A percentile compares a stretch with the other conserved stretches of the same genome.
Conservation (phyloP, 371 early-diverging fungal genomes). For the Mortierella sp. region DNA sequence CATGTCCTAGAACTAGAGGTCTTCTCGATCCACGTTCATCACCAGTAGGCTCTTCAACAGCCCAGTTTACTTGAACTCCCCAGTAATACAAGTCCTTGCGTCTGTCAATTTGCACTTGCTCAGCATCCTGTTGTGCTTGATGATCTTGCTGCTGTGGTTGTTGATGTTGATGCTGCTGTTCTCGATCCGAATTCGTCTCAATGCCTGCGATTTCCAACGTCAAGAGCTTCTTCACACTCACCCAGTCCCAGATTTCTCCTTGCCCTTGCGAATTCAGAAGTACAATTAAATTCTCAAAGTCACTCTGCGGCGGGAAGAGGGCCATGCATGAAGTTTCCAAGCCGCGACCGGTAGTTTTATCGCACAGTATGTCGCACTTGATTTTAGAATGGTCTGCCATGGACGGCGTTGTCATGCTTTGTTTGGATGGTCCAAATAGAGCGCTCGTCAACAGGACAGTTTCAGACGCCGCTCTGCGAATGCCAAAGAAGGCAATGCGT, state of each 20-base stretch:
- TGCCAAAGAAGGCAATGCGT: conserved; percentile 28
- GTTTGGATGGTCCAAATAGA: conserved; percentile 1
- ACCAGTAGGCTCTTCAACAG: conserved; percentile 16
- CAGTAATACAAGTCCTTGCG: conserved; percentile 28
- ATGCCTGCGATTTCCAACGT: neutral
- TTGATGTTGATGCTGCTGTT: neutral
- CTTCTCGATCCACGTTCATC: neutral
- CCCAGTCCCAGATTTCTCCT: conserved; percentile 44
- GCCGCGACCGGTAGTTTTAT: neutral
- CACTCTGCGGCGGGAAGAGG: conserved; percentile 25
- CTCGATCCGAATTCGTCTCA: neutral
- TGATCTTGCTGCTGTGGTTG: neutral
- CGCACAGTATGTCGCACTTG: conserved; percentile 5
- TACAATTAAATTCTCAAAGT: conserved; percentile 24
- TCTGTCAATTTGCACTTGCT: neutral
- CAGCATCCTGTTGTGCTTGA: neutral
- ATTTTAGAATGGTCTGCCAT: neutral
- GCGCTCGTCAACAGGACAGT: conserved; percentile 27
- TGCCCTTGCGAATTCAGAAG: conserved; percentile 10
- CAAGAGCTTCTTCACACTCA: conserved; percentile 1
- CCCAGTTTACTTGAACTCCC: conserved; percentile 31
- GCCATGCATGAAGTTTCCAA: conserved; percentile 23
- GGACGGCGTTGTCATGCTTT: neutral
- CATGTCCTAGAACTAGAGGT: neutral
- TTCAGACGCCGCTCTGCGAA: conserved; percentile 6